Evolutionary conservation across 2,329 filamentous ascomycete genomes (phyloP).

Genomic region (Podosphaera leucotricha): DNA sequence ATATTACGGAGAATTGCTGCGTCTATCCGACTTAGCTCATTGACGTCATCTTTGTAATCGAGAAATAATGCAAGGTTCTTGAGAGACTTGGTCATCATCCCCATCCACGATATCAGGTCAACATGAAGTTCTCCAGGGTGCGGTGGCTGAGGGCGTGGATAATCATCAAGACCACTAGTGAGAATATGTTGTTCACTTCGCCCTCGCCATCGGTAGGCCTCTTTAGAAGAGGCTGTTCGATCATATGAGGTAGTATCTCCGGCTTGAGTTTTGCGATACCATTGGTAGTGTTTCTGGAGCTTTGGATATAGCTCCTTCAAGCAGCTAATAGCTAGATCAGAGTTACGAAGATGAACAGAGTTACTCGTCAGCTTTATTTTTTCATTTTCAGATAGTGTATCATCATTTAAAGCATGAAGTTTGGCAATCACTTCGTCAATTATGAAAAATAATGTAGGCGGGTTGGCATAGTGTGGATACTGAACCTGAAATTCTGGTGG

Average conservation of each 20-base stretch:
- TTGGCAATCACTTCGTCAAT: conserved; percentile 68
- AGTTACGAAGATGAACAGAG: conserved; percentile 41
- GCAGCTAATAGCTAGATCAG: conserved; percentile 43
- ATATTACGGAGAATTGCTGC: conserved; percentile 66
- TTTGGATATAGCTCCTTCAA: conserved; percentile 63
- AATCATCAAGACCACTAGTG: conserved; percentile 88
- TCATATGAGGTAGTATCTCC: conserved; percentile 86
- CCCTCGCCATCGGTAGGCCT: conserved; percentile 88
- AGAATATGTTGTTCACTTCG: conserved; percentile 69
- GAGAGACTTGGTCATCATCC: conserved; percentile 81
- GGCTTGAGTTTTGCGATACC: conserved; percentile 81
- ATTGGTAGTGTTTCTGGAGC: conserved; percentile 71
- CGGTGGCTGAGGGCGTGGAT: conserved; percentile 77
- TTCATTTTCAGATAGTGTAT: conserved; percentile 17
- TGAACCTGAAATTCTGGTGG: conserved; percentile 82
- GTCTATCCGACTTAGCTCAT: conserved; percentile 46
- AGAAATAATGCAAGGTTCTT: conserved; percentile 55
- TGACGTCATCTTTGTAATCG: conserved; percentile 51
- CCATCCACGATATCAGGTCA: conserved; percentile 89
- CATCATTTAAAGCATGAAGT: conserved; percentile 32
- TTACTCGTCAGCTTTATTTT: conserved; percentile 24
- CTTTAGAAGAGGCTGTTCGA: conserved; percentile 65
- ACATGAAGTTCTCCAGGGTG: conserved; percentile 90
- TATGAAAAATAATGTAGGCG: conserved; percentile 79
- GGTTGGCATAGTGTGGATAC: conserved; percentile 94